These are phyloP conservation scores for Fusarium coffeatum DNA, from an alignment of 2,329 filamentous ascomycete genomes.

Conservation along the genomic window DNA sequence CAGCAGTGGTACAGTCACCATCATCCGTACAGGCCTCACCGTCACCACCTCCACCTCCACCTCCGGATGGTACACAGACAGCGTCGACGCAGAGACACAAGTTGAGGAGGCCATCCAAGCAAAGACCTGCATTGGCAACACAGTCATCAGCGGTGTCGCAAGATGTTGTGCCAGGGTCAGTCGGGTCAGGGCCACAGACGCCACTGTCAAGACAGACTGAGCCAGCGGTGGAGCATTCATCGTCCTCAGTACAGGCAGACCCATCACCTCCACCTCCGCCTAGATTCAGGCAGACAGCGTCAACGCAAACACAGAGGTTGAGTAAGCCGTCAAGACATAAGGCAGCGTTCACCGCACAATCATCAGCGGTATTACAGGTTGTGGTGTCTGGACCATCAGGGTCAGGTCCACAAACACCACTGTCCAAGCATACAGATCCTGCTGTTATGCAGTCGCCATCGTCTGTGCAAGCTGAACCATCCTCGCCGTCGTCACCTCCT, in stretches of 20 bases:
- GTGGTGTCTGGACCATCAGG: not conserved
- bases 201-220: not conserved
- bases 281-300: not conserved
- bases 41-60: not conserved
- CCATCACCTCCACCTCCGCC: not conserved
- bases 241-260: not conserved
- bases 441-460: not conserved
- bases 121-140: not conserved
- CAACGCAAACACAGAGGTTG: constrained; percentile 1
- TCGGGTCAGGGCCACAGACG: not conserved
- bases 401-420: not conserved
- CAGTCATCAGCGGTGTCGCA: not conserved
- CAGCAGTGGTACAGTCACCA: not conserved
- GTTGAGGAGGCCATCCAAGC: not conserved
- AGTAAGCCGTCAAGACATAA: not conserved
- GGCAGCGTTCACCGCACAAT: not conserved
- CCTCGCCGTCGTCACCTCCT: not conserved
- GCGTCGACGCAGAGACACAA: not conserved
- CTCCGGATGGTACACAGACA: not conserved
- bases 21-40: not conserved
- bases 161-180: not conserved
- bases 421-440: not conserved
- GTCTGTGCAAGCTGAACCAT: not conserved
- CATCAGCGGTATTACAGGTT: not conserved
- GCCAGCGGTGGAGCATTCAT: not conserved